phyloP scores from a whole-genome alignment of 306 rosid species.

The Geum urbanum region DNA sequence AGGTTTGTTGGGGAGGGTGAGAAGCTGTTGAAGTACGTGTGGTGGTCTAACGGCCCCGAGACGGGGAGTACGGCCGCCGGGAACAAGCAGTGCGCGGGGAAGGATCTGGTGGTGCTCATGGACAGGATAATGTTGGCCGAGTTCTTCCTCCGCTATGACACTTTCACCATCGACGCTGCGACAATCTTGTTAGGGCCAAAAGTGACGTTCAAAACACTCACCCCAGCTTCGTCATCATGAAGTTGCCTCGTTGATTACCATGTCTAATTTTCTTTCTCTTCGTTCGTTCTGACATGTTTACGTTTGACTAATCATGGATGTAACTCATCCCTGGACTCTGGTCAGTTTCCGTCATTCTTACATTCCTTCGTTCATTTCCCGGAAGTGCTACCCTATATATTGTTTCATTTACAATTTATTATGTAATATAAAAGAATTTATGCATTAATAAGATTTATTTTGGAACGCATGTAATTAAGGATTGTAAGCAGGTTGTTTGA shows the following conservation, averaged over 20 bases:
- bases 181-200: constrained; percentile 38
- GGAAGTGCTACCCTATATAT: too few species aligned
- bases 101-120: constrained; percentile 51
- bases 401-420: too few species aligned
- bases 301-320: too few species aligned
- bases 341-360: too few species aligned
- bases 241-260: neutral
- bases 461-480: too few species aligned
- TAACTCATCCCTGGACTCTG: too few species aligned
- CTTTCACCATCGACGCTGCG: constrained; percentile 45
- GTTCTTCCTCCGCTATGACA: constrained; percentile 62
- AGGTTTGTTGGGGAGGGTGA: constrained; percentile 35
- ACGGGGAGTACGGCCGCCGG: constrained; percentile 36
- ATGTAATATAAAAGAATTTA: too few species aligned
- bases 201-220: constrained; percentile 36
- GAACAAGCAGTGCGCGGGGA: constrained; percentile 78
- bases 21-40: constrained; percentile 39
- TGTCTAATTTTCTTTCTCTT: neutral
- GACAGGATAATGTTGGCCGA: constrained; percentile 59
- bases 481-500: too few species aligned
- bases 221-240: constrained; percentile 19
- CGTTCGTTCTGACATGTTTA: too few species aligned
- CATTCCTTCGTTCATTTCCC: too few species aligned
- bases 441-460: too few species aligned
- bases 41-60: constrained; percentile 64